Base-by-base conservation (phyloP, 2,329 filamentous ascomycete species). In the Fusarium foetens region DNA sequence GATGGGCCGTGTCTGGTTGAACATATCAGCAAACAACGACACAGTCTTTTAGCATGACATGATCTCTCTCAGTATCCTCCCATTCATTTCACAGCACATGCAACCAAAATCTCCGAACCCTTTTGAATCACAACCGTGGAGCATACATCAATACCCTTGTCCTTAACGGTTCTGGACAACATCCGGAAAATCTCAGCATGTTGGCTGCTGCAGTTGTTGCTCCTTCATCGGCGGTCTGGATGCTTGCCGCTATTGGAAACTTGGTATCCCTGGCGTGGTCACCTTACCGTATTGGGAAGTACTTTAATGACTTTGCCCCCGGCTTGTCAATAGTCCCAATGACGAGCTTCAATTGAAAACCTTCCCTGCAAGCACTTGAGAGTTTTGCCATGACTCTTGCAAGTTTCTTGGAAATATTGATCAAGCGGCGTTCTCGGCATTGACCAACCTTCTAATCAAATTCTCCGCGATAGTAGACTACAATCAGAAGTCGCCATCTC, bases 181-280 rank as follows among this genome's bases (percentile, higher is more conserved):
- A 66, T 48, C 58, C 35, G 21, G 54, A 25, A 72, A 72, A 66
- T 62, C 57, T 72, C 35, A 72, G 45, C 58, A 45, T 58, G 64
- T 66, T 55, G 55, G 52, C 60, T 62, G 52, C 68, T 69, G 21
- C 43, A 43, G 72, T 57, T 68, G 63, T 55, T 66, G 57, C 58
- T 65, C 31, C 54, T 57, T 54, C 51, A 48, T 65, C 31, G 46
- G 71, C 51, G 62, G 70, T 68, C 71, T 73, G 63, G 58, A 68
- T 67, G 62, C 58, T 71, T 71, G 66, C 70, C 66, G 55, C 70
- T 73, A 71, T 65, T 71, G 67, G 58, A 66, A 73, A 64, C 38
- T 49, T 67, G 49, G 67, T 27, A 36, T 61, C 23, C 31, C 52
- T 65, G 33, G 55, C 25, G 33, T 41, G 16, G 11, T 41, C 51